Conservation (phyloP, 2,329 filamentous ascomycete species). For the Aspergillus sp. region DNA sequence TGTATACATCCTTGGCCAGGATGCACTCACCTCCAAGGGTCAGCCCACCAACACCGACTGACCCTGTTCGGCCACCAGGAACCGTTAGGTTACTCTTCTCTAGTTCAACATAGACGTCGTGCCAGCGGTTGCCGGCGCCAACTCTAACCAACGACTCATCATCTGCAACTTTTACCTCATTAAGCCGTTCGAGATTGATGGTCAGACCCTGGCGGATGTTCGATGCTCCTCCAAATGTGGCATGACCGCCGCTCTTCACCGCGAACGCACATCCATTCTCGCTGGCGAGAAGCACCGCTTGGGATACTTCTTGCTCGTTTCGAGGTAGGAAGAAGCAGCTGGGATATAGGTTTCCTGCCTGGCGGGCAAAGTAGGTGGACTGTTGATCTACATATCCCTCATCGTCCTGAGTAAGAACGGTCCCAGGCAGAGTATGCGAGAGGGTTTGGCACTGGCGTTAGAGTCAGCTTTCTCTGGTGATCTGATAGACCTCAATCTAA, state of each 20-base stretch:
- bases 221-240: neutral
- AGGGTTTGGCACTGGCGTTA: neutral
- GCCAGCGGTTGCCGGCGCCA: neutral
- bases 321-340: neutral
- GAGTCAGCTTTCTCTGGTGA: neutral
- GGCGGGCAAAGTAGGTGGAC: neutral
- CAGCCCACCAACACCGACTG: neutral
- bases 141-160: neutral
- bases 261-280: neutral
- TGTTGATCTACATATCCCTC: neutral
- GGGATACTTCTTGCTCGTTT: neutral
- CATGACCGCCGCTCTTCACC: neutral
- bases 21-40: neutral
- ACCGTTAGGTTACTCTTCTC: neutral
- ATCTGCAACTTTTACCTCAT: neutral
- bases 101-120: neutral
- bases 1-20: neutral
- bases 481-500: no score
- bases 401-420: neutral
- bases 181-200: neutral
- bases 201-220: neutral
- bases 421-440: neutral
- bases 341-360: neutral
- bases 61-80: neutral
- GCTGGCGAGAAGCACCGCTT: neutral